phyloP scores from a whole-genome alignment of 768 basidiomycete species.

The Tulasnella calospora region DNA sequence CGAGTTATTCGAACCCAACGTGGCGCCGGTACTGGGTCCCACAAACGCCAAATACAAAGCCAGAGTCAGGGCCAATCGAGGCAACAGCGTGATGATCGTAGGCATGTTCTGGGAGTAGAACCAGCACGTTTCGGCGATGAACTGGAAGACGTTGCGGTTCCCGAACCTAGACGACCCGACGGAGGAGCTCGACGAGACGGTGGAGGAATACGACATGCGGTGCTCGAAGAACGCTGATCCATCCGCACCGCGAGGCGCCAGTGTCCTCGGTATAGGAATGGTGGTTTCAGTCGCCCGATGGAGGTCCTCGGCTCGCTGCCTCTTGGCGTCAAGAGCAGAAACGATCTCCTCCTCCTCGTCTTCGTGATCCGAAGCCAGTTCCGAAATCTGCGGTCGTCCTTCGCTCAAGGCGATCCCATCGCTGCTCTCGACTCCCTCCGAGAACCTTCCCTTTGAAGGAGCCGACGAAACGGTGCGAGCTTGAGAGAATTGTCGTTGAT shows the following conservation, averaged over 20 bases:
- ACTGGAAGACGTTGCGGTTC: constrained; percentile 40
- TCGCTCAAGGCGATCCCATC: neutral
- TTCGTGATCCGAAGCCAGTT: neutral
- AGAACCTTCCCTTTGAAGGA: neutral
- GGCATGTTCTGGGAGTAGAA: constrained; percentile 81
- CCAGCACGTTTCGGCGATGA: constrained; percentile 78
- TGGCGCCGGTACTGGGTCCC: constrained; percentile 45
- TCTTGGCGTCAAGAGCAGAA: neutral
- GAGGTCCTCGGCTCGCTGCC: neutral
- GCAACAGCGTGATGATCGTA: constrained; percentile 74
- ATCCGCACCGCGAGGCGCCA: neutral
- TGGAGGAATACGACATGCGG: neutral
- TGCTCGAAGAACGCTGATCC: neutral
- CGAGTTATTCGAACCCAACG: constrained; percentile 47
- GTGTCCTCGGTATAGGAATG: neutral
- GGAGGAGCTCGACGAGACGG: neutral
- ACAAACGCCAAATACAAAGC: constrained; percentile 67
- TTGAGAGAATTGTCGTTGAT: neutral
- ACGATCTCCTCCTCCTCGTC: too few species aligned
- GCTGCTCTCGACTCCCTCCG: neutral
- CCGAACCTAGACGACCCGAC: too few species aligned
- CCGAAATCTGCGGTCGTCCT: constrained; percentile 11
- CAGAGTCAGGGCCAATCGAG: constrained; percentile 70
- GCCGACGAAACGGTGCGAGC: neutral
- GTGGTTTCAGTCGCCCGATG: neutral